Evolutionary conservation across 257 asterid genomes (phyloP), one percentile per base, ranked within the genome.

Genomic region (Forsythia viridissima): DNA sequence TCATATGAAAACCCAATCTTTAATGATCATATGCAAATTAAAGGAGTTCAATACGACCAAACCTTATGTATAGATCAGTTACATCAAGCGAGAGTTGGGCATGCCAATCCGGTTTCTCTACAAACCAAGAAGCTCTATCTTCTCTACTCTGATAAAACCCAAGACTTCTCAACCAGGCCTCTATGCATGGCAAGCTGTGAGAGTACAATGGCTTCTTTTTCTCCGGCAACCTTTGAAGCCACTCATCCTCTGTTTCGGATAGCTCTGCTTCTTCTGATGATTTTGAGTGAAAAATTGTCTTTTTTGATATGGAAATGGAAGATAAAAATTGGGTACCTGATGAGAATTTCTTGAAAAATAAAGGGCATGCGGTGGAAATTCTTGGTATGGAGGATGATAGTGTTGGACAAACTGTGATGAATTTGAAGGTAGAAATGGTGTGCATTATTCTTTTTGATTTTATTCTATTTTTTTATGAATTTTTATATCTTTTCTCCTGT

Each of bases 171-270:
- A 96, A 80, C 99, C 99, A 96, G 0, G 99, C 97, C 80, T 96
- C 99, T 11, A 96, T 85, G 82, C 97, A 92, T 8, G 98, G 98
- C 88, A 96, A 86, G 81, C 99, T 96, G 86, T 93, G 99, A 67
- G 98, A 87, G 72, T 96, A 96, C 71, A 96, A 76, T 15, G 98
- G 86, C 82, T 92, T 96, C 87, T 87, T 88, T 80, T 90, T 96
- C 9, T 96, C 99, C 7, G 99, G 99, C 42, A 96, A 75, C 82
- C 86, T 93, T 84, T 93, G 91, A 73, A 93, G 70, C 98, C 99
- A 96, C 79, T 92, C 97, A 21, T 92, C 99, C 66, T 84, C 90
- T n/a, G 78, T 80, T 37, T 75, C 88, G 2, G 93, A 78, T 18
- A 87, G 79, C 76, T 63, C 90, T 68, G 86, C 90, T 80, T 84